Percentiles rank a stretch among this genome's conserved stretches.
Evolutionary conservation across 2,329 filamentous ascomycete species (phyloP).

Genomic region (Lachnellula hyalina): DNA sequence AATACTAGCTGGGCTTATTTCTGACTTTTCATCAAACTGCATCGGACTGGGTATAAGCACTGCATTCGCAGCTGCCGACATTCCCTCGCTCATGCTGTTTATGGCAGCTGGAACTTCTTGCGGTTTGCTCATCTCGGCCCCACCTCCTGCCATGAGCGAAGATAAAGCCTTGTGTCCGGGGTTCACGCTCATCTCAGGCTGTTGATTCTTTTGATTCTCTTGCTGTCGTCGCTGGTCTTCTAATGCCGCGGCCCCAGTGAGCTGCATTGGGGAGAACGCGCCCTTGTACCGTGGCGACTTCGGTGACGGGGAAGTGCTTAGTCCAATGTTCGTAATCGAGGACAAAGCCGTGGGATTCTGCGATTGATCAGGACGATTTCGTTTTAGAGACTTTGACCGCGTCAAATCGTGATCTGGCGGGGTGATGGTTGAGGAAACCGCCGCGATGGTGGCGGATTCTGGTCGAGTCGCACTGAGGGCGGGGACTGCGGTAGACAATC

Average conservation of each 20-base stretch:
- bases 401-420: conserved; percentile 18
- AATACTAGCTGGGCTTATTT: conserved; percentile 30
- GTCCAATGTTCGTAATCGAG: conserved; percentile 25
- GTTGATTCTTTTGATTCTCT: conserved; percentile 38
- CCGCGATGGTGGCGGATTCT: conserved; percentile 15
- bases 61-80: conserved; percentile 27
- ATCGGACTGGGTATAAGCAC: conserved; percentile 27
- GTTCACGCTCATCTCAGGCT: conserved; percentile 44
- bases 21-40: conserved; percentile 27
- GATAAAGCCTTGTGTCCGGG: conserved; percentile 48
- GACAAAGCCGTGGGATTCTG: conserved; percentile 18
- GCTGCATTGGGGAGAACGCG: conserved; percentile 34
- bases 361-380: conserved; percentile 24
- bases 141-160: conserved; percentile 49
- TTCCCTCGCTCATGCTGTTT: conserved; percentile 28
- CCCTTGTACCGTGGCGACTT: conserved; percentile 30
- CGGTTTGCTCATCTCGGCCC: conserved; percentile 51
- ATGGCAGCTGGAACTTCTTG: conserved; percentile 41
- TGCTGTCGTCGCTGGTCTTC: conserved; percentile 48
- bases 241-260: conserved; percentile 50
- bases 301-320: conserved; percentile 26
- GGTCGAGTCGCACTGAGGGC: conserved; percentile 20
- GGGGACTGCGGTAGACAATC: conserved; percentile 20
- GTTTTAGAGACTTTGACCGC: conserved; percentile 28
- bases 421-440: conserved; percentile 9